Conservation (phyloP, 2,329 filamentous ascomycete species). For the Phialophora verrucosa region DNA sequence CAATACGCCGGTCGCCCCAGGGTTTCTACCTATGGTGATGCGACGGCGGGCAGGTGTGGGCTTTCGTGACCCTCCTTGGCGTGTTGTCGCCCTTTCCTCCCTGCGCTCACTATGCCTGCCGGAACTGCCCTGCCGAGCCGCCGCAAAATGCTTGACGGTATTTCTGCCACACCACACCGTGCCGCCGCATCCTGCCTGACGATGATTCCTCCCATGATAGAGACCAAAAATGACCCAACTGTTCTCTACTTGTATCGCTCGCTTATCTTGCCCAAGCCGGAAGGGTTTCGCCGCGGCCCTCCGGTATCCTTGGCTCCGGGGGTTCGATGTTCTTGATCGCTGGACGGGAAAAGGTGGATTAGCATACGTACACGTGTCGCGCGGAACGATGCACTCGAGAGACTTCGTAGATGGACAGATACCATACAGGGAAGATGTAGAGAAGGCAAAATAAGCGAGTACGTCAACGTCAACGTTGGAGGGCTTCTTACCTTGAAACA, state of each 20-base stretch:
- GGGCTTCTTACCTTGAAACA: constrained; percentile 21
- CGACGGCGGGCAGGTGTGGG: not conserved
- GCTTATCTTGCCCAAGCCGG: constrained; percentile 25
- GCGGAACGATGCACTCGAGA: no score
- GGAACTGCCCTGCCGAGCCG: no score
- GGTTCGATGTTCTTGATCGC: constrained; percentile 31
- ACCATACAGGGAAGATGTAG: not conserved
- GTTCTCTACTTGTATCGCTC: not conserved
- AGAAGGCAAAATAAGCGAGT: not conserved
- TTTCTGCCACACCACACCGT: no score
- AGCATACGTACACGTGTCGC: not conserved
- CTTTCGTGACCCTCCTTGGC: not conserved
- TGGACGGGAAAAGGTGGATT: not conserved
- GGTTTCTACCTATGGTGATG: not conserved
- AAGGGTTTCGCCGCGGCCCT: constrained; percentile 16
- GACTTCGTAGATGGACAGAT: not conserved
- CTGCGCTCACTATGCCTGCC: no score
- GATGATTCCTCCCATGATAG: not conserved
- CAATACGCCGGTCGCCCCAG: not conserved
- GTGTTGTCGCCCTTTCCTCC: not conserved
- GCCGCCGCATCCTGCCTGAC: no score
- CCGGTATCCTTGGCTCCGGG: constrained; percentile 29
- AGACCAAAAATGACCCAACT: not conserved
- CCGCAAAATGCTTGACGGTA: no score
- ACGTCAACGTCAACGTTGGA: not conserved